These are phyloP conservation scores for Gypsophila paniculata DNA, from an alignment of 179 eudicot species.

Conservation along the genomic window DNA sequence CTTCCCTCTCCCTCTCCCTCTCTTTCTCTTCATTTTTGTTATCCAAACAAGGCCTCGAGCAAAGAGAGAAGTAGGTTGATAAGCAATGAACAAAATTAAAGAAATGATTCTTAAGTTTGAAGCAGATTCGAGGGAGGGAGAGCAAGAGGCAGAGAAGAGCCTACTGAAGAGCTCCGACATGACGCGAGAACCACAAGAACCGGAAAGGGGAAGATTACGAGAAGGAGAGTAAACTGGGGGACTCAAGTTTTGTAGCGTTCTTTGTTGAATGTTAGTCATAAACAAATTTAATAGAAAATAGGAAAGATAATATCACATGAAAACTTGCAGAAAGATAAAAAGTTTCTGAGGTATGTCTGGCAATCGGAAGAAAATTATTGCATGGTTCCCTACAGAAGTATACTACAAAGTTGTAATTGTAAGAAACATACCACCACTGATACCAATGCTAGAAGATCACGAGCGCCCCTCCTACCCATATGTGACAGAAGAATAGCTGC, in stretches of 20 bases:
- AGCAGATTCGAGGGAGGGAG: background rate
- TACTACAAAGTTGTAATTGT: background rate
- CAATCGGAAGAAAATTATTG: background rate
- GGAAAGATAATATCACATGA: background rate
- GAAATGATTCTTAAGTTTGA: background rate
- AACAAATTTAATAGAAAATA: background rate
- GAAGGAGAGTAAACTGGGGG: background rate
- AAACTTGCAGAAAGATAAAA: background rate
- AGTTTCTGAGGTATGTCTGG: background rate
- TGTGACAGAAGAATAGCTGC: constrained; percentile 84
- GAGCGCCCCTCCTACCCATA: constrained; percentile 79
- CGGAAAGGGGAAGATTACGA: background rate
- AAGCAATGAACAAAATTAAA: constrained; percentile 6
- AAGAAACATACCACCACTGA: constrained; percentile 62
- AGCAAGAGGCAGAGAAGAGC: background rate
- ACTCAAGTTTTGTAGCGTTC: background rate
- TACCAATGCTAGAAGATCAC: constrained; percentile 69
- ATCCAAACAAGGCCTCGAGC: too few relatives aligned
- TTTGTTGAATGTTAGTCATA: background rate
- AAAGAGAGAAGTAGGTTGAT: background rate
- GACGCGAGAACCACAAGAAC: background rate
- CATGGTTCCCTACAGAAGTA: background rate
- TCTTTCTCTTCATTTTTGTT: too few relatives aligned
- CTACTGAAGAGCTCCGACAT: background rate
- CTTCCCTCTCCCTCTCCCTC: too few relatives aligned